Evolutionary conservation across 2,329 filamentous ascomycete species (phyloP).

Genomic region (Knufia petricola): DNA sequence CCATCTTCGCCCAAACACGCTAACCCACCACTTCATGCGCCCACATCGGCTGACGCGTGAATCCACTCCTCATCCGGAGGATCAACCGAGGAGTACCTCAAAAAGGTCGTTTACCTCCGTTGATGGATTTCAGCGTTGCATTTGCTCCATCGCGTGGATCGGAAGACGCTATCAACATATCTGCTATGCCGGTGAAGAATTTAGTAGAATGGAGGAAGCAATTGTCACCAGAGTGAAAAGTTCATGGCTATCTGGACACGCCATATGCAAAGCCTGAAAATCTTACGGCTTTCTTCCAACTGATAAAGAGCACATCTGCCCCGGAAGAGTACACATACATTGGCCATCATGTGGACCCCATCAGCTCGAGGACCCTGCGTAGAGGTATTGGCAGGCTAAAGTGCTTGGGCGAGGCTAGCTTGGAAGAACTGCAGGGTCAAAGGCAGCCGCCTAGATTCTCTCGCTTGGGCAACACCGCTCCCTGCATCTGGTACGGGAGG

Average conservation of each 20-base stretch:
- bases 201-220: too few relatives aligned
- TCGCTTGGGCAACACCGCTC: neutral
- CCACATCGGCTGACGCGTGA: neutral
- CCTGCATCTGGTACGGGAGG: neutral
- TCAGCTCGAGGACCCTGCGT: neutral
- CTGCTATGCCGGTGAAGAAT: neutral
- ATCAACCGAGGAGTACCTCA: neutral
- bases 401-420: neutral
- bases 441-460: neutral
- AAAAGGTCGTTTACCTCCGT: neutral
- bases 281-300: too few relatives aligned
- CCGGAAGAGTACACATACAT: too few relatives aligned
- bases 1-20: neutral
- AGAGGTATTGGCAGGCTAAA: neutral
- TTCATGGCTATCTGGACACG: too few relatives aligned
- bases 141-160: neutral
- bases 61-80: neutral
- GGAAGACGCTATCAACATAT: neutral
- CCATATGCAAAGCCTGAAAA: too few relatives aligned
- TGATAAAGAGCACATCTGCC: too few relatives aligned
- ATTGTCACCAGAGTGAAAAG: too few relatives aligned
- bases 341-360: too few relatives aligned
- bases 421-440: neutral
- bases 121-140: neutral
- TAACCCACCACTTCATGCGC: neutral